These are phyloP conservation scores for Phytophthora meadii DNA, from an alignment of 352 stramenopile genomes.

Conservation along the genomic window DNA sequence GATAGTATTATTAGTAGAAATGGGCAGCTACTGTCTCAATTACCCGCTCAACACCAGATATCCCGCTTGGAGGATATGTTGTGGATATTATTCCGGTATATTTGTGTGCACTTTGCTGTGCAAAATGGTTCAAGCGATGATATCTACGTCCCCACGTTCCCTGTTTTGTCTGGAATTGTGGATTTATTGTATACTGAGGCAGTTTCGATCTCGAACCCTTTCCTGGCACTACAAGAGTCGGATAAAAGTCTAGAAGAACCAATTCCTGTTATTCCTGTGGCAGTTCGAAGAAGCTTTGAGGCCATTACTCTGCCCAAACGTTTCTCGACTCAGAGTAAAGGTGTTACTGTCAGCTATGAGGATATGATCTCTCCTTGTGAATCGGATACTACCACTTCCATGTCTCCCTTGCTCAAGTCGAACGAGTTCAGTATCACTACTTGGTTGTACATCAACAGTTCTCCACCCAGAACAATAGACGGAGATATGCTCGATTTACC, in stretches of 20 bases:
- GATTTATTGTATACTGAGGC: slow-evolving; percentile 40
- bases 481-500: slow-evolving; percentile 1
- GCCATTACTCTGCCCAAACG: slow-evolving; percentile 62
- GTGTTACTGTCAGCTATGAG: slow-evolving; percentile 63
- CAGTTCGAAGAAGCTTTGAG: slow-evolving; percentile 71
- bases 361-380: slow-evolving; percentile 48
- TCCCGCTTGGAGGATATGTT: slow-evolving; percentile 34
- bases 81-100: slow-evolving; percentile 47
- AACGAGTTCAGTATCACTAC: slow-evolving; percentile 90
- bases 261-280: not conserved
- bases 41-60: slow-evolving; percentile 19
- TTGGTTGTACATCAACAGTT: slow-evolving; percentile 79
- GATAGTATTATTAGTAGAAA: slow-evolving; percentile 23
- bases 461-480: not conserved
- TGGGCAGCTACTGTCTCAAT: slow-evolving; percentile 4
- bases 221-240: slow-evolving; percentile 6
- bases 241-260: not conserved
- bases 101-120: slow-evolving; percentile 50
- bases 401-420: slow-evolving; percentile 68
- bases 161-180: slow-evolving; percentile 22
- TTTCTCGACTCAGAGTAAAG: slow-evolving; percentile 67
- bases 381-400: slow-evolving; percentile 17
- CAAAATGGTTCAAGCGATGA: slow-evolving; percentile 12
- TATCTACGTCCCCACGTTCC: slow-evolving; percentile 28
- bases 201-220: slow-evolving; percentile 19